These are phyloP conservation scores for Alternaria viburni DNA, from an alignment of 2,329 filamentous ascomycete genomes.

Conservation along the genomic window DNA sequence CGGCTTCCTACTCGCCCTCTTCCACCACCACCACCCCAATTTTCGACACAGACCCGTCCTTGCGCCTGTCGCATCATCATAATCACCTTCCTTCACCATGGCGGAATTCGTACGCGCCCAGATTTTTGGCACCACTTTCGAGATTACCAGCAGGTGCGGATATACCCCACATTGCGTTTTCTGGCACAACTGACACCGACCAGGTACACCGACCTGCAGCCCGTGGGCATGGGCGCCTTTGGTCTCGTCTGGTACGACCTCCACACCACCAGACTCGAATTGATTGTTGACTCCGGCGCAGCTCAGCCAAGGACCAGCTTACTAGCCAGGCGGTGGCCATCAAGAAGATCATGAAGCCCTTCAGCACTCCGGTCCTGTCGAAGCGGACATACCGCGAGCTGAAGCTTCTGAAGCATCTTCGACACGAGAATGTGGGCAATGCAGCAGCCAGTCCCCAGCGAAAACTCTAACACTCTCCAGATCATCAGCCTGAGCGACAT, in stretches of 20 bases:
- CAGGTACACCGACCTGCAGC: conserved; percentile 97
- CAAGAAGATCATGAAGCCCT: conserved; percentile 99
- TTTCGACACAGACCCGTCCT: conserved; percentile 11
- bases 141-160: conserved; percentile 93
- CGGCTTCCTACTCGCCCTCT: conserved; percentile 21
- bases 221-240: conserved; percentile 98
- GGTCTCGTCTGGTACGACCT: conserved; percentile 85
- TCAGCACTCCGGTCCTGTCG: conserved; percentile 97
- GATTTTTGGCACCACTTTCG: conserved; percentile 99
- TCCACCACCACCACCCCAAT: conserved; percentile 5
- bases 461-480: conserved; percentile 48
- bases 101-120: conserved; percentile 99
- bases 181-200: conserved; percentile 30
- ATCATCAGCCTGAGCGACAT: conserved; percentile 99
- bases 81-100: conserved; percentile 66
- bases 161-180: conserved; percentile 32
- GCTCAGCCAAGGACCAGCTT: conserved; percentile 96
- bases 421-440: conserved; percentile 85
- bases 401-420: conserved; percentile 94
- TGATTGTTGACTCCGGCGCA: conserved; percentile 50
- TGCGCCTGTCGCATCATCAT: conserved; percentile 30
- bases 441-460: background rate
- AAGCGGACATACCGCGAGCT: conserved; percentile 98
- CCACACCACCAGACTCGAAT: conserved; percentile 1
- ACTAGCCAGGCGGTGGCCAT: conserved; percentile 96